phyloP scores from a whole-genome alignment of 441 rosid genomes.

The Syzygium malaccense region DNA sequence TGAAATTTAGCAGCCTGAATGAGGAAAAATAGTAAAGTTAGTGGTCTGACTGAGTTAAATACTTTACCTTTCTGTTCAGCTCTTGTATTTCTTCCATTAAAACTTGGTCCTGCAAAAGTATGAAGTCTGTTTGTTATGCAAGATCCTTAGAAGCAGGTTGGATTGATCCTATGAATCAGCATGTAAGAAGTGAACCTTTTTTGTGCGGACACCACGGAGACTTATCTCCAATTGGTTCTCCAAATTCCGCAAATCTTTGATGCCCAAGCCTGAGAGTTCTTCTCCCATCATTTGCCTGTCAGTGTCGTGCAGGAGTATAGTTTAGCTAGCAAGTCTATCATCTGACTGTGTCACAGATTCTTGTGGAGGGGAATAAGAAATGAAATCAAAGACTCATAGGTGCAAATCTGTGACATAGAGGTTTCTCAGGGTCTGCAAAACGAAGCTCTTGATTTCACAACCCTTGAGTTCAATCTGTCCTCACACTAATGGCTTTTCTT shows the following conservation, averaged over 20 bases:
- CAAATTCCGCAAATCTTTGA: conserved; percentile 62
- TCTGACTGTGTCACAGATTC: neutral
- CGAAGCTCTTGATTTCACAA: neutral
- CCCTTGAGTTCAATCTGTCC: neutral
- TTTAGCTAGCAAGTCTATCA: neutral
- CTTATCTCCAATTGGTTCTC: conserved; percentile 57
- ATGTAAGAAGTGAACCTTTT: conserved; percentile 32
- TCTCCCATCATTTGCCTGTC: conserved; percentile 97
- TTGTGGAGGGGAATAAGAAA: neutral
- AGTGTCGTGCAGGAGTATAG: neutral
- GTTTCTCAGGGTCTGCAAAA: neutral
- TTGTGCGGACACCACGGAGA: conserved; percentile 51
- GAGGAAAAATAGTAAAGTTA: neutral
- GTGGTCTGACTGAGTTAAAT: neutral
- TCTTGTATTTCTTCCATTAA: conserved; percentile 68
- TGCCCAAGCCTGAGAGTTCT: conserved; percentile 66
- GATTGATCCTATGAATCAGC: neutral
- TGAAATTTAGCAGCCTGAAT: neutral
- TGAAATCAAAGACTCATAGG: neutral
- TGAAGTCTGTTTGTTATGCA: neutral
- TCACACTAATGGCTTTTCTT: neutral
- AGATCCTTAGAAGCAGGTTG: neutral
- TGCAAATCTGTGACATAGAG: neutral
- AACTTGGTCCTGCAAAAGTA: conserved; percentile 51
- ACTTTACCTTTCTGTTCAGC: conserved; percentile 50